Conservation (phyloP, 495 filamentous ascomycete genomes). For the Chlorociboria aeruginascens region DNA sequence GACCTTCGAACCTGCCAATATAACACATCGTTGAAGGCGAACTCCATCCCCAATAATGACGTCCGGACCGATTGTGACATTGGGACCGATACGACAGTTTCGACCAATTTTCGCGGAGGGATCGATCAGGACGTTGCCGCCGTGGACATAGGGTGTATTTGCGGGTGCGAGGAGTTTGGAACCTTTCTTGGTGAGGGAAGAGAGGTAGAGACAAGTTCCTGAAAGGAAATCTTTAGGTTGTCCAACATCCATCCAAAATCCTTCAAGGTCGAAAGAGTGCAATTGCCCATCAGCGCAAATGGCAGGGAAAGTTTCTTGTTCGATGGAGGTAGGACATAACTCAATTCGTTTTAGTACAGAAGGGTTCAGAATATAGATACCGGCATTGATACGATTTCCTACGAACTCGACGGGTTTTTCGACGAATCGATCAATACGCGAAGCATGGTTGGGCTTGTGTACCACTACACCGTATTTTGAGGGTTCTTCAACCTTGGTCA, state of each 20-base stretch:
- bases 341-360: conserved; percentile 85
- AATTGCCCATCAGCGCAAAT: conserved; percentile 85
- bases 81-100: conserved; percentile 96
- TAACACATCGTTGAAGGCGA: conserved; percentile 83
- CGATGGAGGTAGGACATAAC: conserved; percentile 95
- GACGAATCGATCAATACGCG: conserved; percentile 96
- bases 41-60: conserved; percentile 95
- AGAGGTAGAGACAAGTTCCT: conserved; percentile 94
- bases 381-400: conserved; percentile 98
- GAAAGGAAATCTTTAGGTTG: conserved; percentile 98
- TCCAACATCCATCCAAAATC: conserved; percentile 99
- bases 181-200: conserved; percentile 83
- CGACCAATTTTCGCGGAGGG: conserved; percentile 92
- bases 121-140: conserved; percentile 95
- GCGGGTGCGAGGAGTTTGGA: conserved; percentile 71
- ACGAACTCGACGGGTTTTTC: conserved; percentile 99
- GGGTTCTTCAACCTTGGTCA: conserved; percentile 98
- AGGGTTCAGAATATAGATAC: conserved; percentile 97
- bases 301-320: conserved; percentile 98
- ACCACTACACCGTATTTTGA: conserved; percentile 99
- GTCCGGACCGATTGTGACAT: conserved; percentile 92
- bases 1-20: conserved; percentile 80
- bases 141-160: conserved; percentile 73
- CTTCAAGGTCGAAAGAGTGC: conserved; percentile 96
- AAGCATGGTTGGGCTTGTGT: conserved; percentile 86